Conservation (phyloP, 495 filamentous ascomycete genomes). For the Apiosordaria backusii region DNA sequence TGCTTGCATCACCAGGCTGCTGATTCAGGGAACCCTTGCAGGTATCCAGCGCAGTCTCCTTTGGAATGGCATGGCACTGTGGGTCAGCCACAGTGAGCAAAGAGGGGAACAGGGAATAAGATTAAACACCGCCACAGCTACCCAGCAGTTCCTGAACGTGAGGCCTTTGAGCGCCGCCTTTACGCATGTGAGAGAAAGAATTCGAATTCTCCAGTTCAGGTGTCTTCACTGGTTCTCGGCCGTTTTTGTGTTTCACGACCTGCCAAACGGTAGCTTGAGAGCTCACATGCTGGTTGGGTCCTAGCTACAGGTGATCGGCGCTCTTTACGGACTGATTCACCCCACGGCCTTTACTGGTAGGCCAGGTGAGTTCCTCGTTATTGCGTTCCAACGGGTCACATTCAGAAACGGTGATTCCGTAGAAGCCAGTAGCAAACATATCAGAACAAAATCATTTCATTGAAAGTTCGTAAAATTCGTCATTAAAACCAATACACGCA, state of each 20-base stretch:
- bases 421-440: neutral
- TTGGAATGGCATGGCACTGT: neutral
- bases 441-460: neutral
- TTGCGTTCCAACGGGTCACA: neutral
- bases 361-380: neutral
- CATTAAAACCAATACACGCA: neutral
- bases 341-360: neutral
- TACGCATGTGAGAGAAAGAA: neutral
- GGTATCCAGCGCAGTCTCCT: neutral
- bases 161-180: neutral
- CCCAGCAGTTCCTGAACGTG: neutral
- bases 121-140: conserved; percentile 1
- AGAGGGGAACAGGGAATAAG: neutral
- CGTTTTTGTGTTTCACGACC: too few species aligned
- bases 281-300: neutral
- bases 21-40: conserved; percentile 10
- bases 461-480: neutral
- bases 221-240: too few species aligned
- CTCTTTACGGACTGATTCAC: too few species aligned
- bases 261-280: neutral
- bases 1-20: conserved; percentile 14
- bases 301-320: neutral
- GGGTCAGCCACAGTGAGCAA: conserved; percentile 4
- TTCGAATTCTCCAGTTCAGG: neutral
- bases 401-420: neutral